Conservation (phyloP, 495 filamentous ascomycete species). For the Podospora conica region DNA sequence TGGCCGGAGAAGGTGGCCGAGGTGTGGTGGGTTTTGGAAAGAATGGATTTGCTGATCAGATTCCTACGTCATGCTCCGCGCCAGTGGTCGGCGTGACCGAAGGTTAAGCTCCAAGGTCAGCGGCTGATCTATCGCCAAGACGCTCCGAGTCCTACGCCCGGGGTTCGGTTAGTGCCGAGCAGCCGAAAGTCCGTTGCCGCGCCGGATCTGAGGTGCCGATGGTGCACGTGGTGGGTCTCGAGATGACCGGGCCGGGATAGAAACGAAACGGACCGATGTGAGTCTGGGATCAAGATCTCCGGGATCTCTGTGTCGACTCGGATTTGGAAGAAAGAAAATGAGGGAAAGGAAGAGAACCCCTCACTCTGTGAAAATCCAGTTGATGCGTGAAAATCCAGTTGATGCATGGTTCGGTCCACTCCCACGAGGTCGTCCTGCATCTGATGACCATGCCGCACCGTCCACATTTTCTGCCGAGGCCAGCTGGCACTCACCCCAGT, state of each 20-base stretch:
- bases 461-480: background rate
- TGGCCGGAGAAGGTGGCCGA: background rate
- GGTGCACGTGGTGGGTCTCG: too few relatives aligned
- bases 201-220: background rate
- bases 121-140: background rate
- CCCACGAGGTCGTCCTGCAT: too few relatives aligned
- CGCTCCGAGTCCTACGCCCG: background rate
- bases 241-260: background rate
- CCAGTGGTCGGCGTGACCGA: background rate
- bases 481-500: too few relatives aligned
- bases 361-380: background rate
- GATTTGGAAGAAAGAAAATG: background rate
- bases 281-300: background rate
- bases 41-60: background rate
- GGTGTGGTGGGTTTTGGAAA: background rate
- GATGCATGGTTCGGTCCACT: background rate
- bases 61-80: background rate
- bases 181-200: background rate
- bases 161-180: background rate
- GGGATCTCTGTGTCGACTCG: background rate
- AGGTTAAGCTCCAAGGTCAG: background rate
- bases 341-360: background rate
- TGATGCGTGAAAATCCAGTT: background rate
- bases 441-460: background rate
- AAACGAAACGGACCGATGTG: background rate